Evolutionary conservation across 1,284 basidiomycete genomes (phyloP).

Genomic region (Boletus albobrunnescens): DNA sequence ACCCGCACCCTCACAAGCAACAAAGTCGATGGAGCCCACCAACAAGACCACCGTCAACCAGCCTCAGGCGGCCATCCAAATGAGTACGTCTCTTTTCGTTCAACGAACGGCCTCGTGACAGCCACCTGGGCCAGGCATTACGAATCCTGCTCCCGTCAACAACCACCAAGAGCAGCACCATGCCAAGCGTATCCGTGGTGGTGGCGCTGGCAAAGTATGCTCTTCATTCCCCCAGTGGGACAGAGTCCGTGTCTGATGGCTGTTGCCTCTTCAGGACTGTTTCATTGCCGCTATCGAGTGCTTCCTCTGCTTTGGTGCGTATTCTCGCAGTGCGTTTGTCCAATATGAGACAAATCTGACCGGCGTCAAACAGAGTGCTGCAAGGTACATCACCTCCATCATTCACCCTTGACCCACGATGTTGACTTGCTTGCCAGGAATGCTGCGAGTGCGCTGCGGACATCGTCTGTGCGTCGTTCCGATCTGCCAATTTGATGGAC

Average conservation of each 20-base stretch:
- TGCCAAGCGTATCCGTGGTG: slow-evolving; percentile 47
- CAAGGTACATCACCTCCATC: slow-evolving; percentile 26
- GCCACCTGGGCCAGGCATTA: slow-evolving; percentile 30
- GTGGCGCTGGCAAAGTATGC: slow-evolving; percentile 45
- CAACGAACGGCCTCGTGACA: background rate
- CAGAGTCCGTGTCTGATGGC: background rate
- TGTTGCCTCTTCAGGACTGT: slow-evolving; percentile 41
- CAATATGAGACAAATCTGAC: background rate
- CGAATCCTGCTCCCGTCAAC: slow-evolving; percentile 38
- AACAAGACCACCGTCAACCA: slow-evolving; percentile 40
- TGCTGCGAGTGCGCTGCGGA: slow-evolving; percentile 32
- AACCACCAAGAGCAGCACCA: slow-evolving; percentile 38
- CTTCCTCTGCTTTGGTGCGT: slow-evolving; percentile 53
- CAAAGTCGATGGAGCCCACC: slow-evolving; percentile 31
- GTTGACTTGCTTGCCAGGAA: slow-evolving; percentile 17
- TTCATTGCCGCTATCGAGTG: slow-evolving; percentile 45
- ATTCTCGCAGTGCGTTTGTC: background rate
- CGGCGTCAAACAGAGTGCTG: slow-evolving; percentile 24
- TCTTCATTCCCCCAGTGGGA: background rate
- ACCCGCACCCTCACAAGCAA: slow-evolving; percentile 26
- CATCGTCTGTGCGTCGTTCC: slow-evolving; percentile 29
- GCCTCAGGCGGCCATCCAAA: slow-evolving; percentile 45
- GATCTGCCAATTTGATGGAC: background rate
- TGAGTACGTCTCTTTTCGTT: slow-evolving; percentile 38
- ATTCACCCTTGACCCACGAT: no score